These are phyloP conservation scores for Trichoderma cornu-damae DNA, from an alignment of 2,329 filamentous ascomycete genomes.

Conservation along the genomic window DNA sequence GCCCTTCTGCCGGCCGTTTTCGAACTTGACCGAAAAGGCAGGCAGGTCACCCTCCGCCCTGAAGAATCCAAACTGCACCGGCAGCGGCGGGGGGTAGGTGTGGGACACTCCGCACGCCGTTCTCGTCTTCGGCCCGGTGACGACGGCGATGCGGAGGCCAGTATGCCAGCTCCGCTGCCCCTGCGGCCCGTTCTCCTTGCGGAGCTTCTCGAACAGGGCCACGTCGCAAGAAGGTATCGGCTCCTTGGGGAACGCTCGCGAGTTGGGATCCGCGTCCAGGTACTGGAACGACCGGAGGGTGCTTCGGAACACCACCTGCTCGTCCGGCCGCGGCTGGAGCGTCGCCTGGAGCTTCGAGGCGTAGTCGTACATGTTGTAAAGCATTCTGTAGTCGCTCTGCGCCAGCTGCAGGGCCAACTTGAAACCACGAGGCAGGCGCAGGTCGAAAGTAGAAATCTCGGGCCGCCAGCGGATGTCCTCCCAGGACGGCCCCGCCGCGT, in stretches of 20 bases:
- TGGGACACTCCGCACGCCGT: constrained; percentile 73
- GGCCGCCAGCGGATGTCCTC: constrained; percentile 76
- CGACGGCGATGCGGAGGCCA: constrained; percentile 71
- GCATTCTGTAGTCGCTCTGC: constrained; percentile 69
- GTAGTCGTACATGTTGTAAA: constrained; percentile 84
- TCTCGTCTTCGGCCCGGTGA: constrained; percentile 72
- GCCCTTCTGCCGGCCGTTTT: constrained; percentile 59
- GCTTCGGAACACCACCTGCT: constrained; percentile 63
- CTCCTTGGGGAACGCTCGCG: constrained; percentile 70
- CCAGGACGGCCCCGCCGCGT: constrained; percentile 69
- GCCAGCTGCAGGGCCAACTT: constrained; percentile 64
- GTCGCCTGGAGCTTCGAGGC: constrained; percentile 69
- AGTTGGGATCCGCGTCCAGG: constrained; percentile 65
- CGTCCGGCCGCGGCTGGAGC: constrained; percentile 63
- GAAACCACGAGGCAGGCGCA: constrained; percentile 72
- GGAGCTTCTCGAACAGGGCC: constrained; percentile 66
- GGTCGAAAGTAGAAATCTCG: constrained; percentile 58
- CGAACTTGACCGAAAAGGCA: constrained; percentile 65
- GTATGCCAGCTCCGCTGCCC: constrained; percentile 69
- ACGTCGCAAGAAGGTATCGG: constrained; percentile 66
- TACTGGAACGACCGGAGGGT: constrained; percentile 73
- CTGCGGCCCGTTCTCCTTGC: constrained; percentile 64
- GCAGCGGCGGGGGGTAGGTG: constrained; percentile 57
- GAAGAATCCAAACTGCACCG: constrained; percentile 73
- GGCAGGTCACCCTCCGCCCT: constrained; percentile 66